A percentile compares a stretch with the other conserved stretches of the same genome.
These are phyloP conservation scores for Penicillium ucsense DNA, from an alignment of 495 filamentous ascomycete species.

Conservation along the genomic window DNA sequence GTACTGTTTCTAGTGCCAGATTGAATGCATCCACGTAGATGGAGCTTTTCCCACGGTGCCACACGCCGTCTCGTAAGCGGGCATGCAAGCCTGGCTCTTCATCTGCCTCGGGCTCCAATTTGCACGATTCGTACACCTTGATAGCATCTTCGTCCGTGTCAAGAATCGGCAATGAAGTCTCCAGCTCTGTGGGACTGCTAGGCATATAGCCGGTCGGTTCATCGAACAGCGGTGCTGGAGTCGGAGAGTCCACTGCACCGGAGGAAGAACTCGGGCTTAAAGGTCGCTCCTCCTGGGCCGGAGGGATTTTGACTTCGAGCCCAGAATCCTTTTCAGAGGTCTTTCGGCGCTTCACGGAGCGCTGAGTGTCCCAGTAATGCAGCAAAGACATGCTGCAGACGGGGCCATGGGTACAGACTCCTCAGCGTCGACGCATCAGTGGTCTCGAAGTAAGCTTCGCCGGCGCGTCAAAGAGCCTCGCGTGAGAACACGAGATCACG, in stretches of 20 bases:
- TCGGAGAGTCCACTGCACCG: background rate
- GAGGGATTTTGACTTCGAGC: background rate
- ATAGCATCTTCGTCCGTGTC: constrained; percentile 62
- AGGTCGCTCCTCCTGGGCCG: constrained; percentile 1
- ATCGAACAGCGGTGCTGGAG: constrained; percentile 16
- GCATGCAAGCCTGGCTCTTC: constrained; percentile 29
- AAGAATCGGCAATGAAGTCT: constrained; percentile 62
- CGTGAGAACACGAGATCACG: constrained; percentile 27
- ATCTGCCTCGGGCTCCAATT: constrained; percentile 27
- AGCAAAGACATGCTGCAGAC: constrained; percentile 29
- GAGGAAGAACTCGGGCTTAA: constrained; percentile 13
- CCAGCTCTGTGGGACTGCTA: constrained; percentile 55
- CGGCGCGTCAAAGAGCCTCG: background rate
- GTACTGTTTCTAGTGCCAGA: constrained; percentile 78
- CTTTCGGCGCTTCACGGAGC: constrained; percentile 28
- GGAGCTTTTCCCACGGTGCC: constrained; percentile 62
- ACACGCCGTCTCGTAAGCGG: constrained; percentile 45
- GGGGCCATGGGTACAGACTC: constrained; percentile 3
- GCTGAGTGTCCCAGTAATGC: constrained; percentile 35
- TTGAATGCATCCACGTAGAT: constrained; percentile 99
- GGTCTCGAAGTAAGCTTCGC: background rate
- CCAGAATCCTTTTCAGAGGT: constrained; percentile 3
- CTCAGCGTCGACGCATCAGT: background rate
- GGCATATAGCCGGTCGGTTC: constrained; percentile 29
- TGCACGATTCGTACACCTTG: constrained; percentile 64